Evolutionary conservation across 306 rosid genomes (phyloP).

Genomic region (Casuarina equisetifolia): DNA sequence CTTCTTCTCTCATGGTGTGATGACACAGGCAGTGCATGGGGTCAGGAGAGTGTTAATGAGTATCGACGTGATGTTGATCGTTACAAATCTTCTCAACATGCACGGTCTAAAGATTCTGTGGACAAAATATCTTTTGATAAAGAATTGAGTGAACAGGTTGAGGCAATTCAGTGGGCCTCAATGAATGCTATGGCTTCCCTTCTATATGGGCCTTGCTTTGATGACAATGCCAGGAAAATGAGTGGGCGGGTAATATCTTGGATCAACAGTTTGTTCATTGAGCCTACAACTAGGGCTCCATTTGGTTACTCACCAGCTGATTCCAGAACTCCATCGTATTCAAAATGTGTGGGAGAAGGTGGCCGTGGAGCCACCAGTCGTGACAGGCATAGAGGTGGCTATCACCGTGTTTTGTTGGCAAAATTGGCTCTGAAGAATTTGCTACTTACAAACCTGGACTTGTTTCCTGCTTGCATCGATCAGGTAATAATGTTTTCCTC

Average conservation of each 20-base stretch:
- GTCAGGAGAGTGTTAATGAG: slow-evolving; percentile 85
- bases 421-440: slow-evolving; percentile 93
- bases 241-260: slow-evolving; percentile 94
- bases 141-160: slow-evolving; percentile 93
- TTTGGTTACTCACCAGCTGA: slow-evolving; percentile 98
- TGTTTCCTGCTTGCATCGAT: slow-evolving; percentile 97
- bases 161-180: slow-evolving; percentile 99
- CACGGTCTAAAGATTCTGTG: slow-evolving; percentile 93
- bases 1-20: slow-evolving; percentile 96
- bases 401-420: slow-evolving; percentile 85
- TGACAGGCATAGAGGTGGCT: slow-evolving; percentile 90
- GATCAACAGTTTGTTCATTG: slow-evolving; percentile 94
- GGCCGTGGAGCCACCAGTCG: slow-evolving; percentile 83
- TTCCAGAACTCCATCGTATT: slow-evolving; percentile 97
- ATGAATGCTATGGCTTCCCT: slow-evolving; percentile 99
- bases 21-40: slow-evolving; percentile 77
- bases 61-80: slow-evolving; percentile 98
- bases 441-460: slow-evolving; percentile 88
- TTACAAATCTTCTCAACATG: slow-evolving; percentile 96
- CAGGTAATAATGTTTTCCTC: slow-evolving; percentile 59
- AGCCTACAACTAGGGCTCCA: slow-evolving; percentile 94
- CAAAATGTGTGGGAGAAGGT: slow-evolving; percentile 80
- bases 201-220: slow-evolving; percentile 96
- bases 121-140: slow-evolving; percentile 95
- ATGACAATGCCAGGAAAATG: slow-evolving; percentile 99